These are phyloP conservation scores for Colletotrichum endophyticum DNA, from an alignment of 2,329 filamentous ascomycete species.

Conservation along the genomic window DNA sequence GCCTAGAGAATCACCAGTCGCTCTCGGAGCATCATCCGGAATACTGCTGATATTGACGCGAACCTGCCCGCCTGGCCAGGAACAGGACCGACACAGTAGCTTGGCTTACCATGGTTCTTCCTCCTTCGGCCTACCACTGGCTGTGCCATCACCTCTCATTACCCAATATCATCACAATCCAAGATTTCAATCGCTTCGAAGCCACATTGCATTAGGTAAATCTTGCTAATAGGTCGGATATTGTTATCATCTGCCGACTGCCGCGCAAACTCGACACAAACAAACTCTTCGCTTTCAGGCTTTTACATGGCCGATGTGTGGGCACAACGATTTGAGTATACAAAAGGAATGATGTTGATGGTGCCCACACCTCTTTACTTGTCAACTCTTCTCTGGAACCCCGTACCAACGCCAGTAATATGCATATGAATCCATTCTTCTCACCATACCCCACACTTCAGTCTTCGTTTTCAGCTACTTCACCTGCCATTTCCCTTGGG, in stretches of 20 bases:
- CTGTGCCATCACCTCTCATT: background rate
- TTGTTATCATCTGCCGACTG: background rate
- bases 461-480: background rate
- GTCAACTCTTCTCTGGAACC: background rate
- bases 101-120: background rate
- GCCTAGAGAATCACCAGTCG: background rate
- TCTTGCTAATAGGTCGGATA: background rate
- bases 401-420: background rate
- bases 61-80: background rate
- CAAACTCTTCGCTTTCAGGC: background rate
- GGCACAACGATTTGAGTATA: background rate
- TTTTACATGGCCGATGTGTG: background rate
- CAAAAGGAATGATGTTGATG: slow-evolving; percentile 1
- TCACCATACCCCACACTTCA: background rate
- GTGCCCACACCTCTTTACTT: background rate
- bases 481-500: background rate
- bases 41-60: background rate
- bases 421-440: background rate
- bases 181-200: background rate
- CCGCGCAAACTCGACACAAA: background rate
- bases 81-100: background rate
- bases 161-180: background rate
- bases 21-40: background rate
- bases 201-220: slow-evolving; percentile 10
- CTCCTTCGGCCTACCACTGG: background rate